These are phyloP conservation scores for Tolypocladium album DNA, from an alignment of 2,329 filamentous ascomycete genomes.

Conservation along the genomic window DNA sequence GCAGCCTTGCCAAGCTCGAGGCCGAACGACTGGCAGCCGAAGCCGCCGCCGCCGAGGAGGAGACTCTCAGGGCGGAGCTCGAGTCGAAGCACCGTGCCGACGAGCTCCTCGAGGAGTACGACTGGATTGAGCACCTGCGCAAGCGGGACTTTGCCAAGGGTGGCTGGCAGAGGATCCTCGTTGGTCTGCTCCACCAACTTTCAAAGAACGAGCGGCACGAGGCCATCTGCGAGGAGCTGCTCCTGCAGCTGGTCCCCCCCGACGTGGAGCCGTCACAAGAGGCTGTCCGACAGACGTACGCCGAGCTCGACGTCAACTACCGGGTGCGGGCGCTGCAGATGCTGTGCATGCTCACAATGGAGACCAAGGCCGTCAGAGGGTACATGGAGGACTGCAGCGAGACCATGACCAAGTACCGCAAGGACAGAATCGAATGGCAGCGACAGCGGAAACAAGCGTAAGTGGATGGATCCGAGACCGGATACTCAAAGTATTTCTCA, in stretches of 20 bases:
- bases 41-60: slow-evolving; percentile 41
- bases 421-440: slow-evolving; percentile 91
- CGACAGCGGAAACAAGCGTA: slow-evolving; percentile 60
- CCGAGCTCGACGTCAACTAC: slow-evolving; percentile 68
- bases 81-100: slow-evolving; percentile 56
- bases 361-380: slow-evolving; percentile 74
- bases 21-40: slow-evolving; percentile 57
- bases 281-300: slow-evolving; percentile 63
- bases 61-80: slow-evolving; percentile 33
- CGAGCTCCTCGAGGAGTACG: slow-evolving; percentile 62
- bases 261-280: slow-evolving; percentile 65
- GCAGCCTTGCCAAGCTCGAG: slow-evolving; percentile 74
- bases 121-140: slow-evolving; percentile 78
- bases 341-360: slow-evolving; percentile 73
- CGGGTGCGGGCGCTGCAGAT: slow-evolving; percentile 75
- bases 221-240: slow-evolving; percentile 64
- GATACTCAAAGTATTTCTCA: neutral
- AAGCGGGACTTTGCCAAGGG: slow-evolving; percentile 79
- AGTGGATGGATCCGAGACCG: slow-evolving; percentile 12
- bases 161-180: slow-evolving; percentile 84
- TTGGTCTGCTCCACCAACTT: slow-evolving; percentile 76
- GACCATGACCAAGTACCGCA: slow-evolving; percentile 88
- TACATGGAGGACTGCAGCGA: slow-evolving; percentile 90
- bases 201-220: slow-evolving; percentile 64
- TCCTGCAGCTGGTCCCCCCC: slow-evolving; percentile 71